Percentiles rank a stretch among this genome's conserved stretches.
phyloP scores from a whole-genome alignment of 495 filamentous ascomycete genomes.

The Clohesyomyces aquaticus region DNA sequence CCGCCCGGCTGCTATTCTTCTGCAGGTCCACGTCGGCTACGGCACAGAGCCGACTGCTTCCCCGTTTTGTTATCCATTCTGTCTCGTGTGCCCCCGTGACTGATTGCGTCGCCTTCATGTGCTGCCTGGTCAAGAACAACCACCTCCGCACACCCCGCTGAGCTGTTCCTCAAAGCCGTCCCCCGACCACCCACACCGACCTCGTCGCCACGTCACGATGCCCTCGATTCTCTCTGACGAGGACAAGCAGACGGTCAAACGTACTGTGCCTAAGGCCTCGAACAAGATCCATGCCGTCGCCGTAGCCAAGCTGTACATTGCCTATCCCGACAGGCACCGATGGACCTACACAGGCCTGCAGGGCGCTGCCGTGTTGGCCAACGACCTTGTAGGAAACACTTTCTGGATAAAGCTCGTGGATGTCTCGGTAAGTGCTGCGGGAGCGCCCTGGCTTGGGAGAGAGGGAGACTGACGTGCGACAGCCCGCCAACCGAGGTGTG shows the following conservation, averaged over 20 bases:
- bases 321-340: constrained; percentile 80
- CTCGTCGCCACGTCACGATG: constrained; percentile 57
- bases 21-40: background rate
- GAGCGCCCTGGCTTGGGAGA: background rate
- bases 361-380: constrained; percentile 88
- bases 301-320: constrained; percentile 91
- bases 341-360: constrained; percentile 96
- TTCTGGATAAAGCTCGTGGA: constrained; percentile 98
- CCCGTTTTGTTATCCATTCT: background rate
- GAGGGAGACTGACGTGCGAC: constrained; percentile 13
- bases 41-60: background rate
- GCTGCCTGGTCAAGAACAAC: constrained; percentile 19
- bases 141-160: constrained; percentile 20
- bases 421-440: constrained; percentile 71
- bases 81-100: background rate
- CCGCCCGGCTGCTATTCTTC: background rate
- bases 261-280: constrained; percentile 83
- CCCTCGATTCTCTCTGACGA: constrained; percentile 86
- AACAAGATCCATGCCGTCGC: constrained; percentile 96
- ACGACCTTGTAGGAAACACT: constrained; percentile 91
- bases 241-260: constrained; percentile 91
- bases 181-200: background rate
- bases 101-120: constrained; percentile 17
- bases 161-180: constrained; percentile 22
- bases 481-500: constrained; percentile 83